Evolutionary conservation across 2,329 filamentous ascomycete genomes (phyloP), one percentile per base, ranked within the genome.

Genomic region (Colletotrichum aenigma): DNA sequence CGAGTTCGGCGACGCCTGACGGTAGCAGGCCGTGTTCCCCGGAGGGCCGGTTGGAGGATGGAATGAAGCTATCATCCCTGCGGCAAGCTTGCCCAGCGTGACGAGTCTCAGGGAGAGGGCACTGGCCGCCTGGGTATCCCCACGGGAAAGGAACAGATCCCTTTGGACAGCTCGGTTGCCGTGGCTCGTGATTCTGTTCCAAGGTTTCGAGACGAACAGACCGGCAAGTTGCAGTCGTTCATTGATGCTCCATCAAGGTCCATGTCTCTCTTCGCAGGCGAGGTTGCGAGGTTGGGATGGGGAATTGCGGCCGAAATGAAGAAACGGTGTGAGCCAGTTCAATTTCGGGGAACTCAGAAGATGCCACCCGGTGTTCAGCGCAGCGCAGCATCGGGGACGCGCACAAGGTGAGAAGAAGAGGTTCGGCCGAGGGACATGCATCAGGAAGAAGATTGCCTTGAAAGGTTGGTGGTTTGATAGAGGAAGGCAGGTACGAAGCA

Each of bases 1-100:
- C 56, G 61, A 28, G 34, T 26, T 34, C 34, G 52, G 34, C 30
- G 36, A 52, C 68, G 72, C 24, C 36, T 66, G 30, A 56, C 48
- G 48, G 61, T 61, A 62, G 21, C 72, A 72, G 62, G 66, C 67
- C 67, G 72, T 58, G 69, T 66, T 75, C 68, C 72, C 72, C 68
- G 72, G 62, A 38, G 60, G 38, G 38, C 69, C 61, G 67, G 72
- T 36, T 38, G 61, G 52, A 36, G 13, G 68, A 38, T 67, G 32
- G n/a, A 38, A 30, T 30, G 62, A 74, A 73, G 73, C 65, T 65
- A 52, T 67, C 52, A 67, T 65, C 70, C 70, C 70, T 76, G 68
- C 69, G 56, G 52, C 38, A 56, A 74, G 43, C 43, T 48, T 66
- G 62, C 55, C 66, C 61, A 26, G 64, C 21, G 34, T 60, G 30